phyloP scores from a whole-genome alignment of 2,329 filamentous ascomycete genomes.

The Cadophora luteo-olivacea region DNA sequence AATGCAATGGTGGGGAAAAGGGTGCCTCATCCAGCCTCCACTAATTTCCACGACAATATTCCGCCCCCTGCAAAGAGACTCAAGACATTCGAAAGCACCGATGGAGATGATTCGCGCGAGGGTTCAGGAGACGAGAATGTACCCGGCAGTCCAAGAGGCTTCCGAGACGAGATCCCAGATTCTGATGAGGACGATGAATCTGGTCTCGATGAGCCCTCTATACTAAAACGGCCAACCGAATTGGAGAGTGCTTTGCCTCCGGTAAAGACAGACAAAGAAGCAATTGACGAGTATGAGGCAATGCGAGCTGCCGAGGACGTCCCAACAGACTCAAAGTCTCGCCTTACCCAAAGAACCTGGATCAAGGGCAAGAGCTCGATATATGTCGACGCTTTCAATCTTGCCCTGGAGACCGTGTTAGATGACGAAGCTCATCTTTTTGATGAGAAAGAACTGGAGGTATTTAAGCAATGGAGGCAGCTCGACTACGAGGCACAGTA shows the following conservation, averaged over 20 bases:
- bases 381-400: conserved; percentile 96
- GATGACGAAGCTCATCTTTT: conserved; percentile 91
- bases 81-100: conserved; percentile 39
- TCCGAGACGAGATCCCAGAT: conserved; percentile 47
- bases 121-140: conserved; percentile 38
- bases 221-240: conserved; percentile 60
- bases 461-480: conserved; percentile 78
- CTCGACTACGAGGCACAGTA: conserved; percentile 89
- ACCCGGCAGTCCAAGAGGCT: conserved; percentile 23
- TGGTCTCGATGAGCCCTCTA: conserved; percentile 34
- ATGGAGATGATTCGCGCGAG: conserved; percentile 36
- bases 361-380: conserved; percentile 82
- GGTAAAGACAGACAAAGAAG: conserved; percentile 70
- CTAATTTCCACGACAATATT: conserved; percentile 37
- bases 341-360: conserved; percentile 68
- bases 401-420: conserved; percentile 87
- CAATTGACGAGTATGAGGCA: conserved; percentile 80
- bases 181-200: conserved; percentile 44
- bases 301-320: conserved; percentile 52
- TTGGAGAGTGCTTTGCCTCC: conserved; percentile 75
- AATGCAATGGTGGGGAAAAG: conserved; percentile 39
- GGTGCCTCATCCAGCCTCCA: conserved; percentile 37
- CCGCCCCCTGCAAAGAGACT: conserved; percentile 40
- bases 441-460: conserved; percentile 74
- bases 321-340: conserved; percentile 50